These are phyloP conservation scores for Gynandropsis gynandra DNA, from an alignment of 345 rosid genomes.

Conservation along the genomic window DNA sequence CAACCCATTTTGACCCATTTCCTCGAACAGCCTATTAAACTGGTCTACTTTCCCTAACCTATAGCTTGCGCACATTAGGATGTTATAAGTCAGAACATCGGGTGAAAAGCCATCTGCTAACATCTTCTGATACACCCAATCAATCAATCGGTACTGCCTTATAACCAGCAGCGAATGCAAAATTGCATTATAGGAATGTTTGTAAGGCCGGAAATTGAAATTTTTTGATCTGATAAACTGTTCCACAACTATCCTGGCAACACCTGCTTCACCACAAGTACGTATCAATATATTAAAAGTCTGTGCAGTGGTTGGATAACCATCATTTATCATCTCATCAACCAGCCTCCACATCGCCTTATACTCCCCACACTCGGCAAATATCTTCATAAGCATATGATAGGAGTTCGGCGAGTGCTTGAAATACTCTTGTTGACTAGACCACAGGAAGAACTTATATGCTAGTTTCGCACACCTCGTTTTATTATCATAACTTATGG, in stretches of 20 bases:
- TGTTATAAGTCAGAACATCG: constrained; percentile 61
- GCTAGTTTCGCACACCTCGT: constrained; percentile 57
- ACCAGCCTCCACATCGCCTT: constrained; percentile 89
- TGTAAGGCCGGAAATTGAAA: constrained; percentile 69
- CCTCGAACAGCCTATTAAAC: constrained; percentile 64
- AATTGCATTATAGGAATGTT: constrained; percentile 73
- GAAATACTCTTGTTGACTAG: constrained; percentile 46
- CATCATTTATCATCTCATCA: constrained; percentile 77
- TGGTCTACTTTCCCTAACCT: constrained; percentile 64
- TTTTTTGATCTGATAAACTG: constrained; percentile 70
- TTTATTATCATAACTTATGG: constrained; percentile 36
- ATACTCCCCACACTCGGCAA: constrained; percentile 67
- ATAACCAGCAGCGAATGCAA: constrained; percentile 46
- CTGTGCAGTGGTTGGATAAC: constrained; percentile 63
- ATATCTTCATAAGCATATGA: constrained; percentile 74
- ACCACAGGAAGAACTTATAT: constrained; percentile 71
- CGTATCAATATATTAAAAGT: constrained; percentile 82
- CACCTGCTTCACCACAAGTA: constrained; percentile 67
- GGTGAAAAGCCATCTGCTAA: constrained; percentile 49
- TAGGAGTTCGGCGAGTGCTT: constrained; percentile 58
- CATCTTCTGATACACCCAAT: constrained; percentile 85
- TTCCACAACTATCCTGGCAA: constrained; percentile 62
- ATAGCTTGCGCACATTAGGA: constrained; percentile 62
- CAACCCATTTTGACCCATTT: constrained; percentile 54
- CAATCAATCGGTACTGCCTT: constrained; percentile 66